Evolutionary conservation across 2,329 filamentous ascomycete genomes (phyloP).

Genomic region (Zasmidium cellare): DNA sequence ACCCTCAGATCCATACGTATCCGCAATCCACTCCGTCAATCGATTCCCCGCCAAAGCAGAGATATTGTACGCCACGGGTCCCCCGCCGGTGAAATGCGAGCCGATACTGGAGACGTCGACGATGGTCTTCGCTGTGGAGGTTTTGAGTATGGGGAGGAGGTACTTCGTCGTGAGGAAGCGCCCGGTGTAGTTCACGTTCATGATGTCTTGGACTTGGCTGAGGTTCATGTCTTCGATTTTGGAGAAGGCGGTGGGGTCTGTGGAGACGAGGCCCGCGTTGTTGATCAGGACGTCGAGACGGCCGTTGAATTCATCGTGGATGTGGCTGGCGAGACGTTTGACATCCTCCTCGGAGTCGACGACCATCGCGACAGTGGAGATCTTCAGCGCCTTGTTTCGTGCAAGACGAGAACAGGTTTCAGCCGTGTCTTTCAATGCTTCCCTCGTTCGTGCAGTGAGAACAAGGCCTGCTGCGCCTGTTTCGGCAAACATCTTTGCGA

Average conservation of each 20-base stretch:
- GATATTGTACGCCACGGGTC: slow-evolving; percentile 36
- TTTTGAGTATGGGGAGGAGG: slow-evolving; percentile 19
- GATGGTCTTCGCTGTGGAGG: slow-evolving; percentile 12
- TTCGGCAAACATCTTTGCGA: slow-evolving; percentile 33
- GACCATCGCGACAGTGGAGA: slow-evolving; percentile 1
- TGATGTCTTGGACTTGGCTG: slow-evolving; percentile 12
- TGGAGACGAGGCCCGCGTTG: slow-evolving; percentile 12
- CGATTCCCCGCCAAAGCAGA: slow-evolving; percentile 36
- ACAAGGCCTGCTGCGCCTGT: slow-evolving; percentile 33
- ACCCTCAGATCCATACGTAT: slow-evolving; percentile 28
- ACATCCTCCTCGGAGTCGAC: slow-evolving; percentile 1
- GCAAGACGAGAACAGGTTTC: slow-evolving; percentile 12
- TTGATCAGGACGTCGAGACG: slow-evolving; percentile 16
- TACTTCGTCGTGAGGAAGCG: slow-evolving; percentile 20
- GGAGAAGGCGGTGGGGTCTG: slow-evolving; percentile 4
- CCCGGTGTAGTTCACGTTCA: slow-evolving; percentile 15
- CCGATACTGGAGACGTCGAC: slow-evolving; percentile 35
- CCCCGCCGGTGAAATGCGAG: slow-evolving; percentile 27
- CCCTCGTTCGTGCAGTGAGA: slow-evolving; percentile 27
- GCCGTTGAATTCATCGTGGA: slow-evolving; percentile 4
- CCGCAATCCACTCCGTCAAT: slow-evolving; percentile 35
- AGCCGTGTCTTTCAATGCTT: slow-evolving; percentile 24
- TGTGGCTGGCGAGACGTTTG: background rate
- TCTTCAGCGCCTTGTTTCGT: no score
- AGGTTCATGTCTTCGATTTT: slow-evolving; percentile 11